A percentile compares a stretch with the other conserved stretches of the same genome.
Conservation (phyloP, 169 alveolate species). For the Plasmodium malariae region DNA sequence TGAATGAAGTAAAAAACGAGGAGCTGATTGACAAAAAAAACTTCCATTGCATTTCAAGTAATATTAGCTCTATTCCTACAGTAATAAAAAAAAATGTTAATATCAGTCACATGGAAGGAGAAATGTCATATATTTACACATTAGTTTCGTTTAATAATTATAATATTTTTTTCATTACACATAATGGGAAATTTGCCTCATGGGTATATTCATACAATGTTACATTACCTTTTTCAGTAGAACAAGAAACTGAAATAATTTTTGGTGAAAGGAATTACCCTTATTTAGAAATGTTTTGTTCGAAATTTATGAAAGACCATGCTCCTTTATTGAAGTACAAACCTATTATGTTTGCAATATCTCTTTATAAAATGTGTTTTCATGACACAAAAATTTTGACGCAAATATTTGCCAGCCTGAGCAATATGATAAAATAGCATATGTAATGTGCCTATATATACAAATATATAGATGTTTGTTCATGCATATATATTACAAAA, state of each 20-base stretch:
- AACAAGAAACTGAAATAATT: slow-evolving; percentile 67
- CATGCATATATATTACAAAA: background rate
- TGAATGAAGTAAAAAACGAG: slow-evolving; percentile 5
- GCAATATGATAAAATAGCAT: slow-evolving; percentile 16
- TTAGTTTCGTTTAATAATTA: slow-evolving; percentile 59
- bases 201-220: slow-evolving; percentile 68
- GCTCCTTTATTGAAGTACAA: slow-evolving; percentile 49
- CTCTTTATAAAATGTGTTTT: slow-evolving; percentile 64
- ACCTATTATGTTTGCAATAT: slow-evolving; percentile 67
- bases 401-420: slow-evolving; percentile 29
- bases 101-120: slow-evolving; percentile 34
- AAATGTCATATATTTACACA: slow-evolving; percentile 38
- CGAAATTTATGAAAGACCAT: slow-evolving; percentile 69
- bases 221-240: slow-evolving; percentile 44
- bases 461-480: background rate
- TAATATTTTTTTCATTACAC: slow-evolving; percentile 58
- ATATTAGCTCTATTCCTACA: slow-evolving; percentile 5
- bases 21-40: background rate
- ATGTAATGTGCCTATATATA: background rate
- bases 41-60: background rate
- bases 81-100: slow-evolving; percentile 23
- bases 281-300: slow-evolving; percentile 59
- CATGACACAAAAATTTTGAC: slow-evolving; percentile 42
- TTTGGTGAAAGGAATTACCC: slow-evolving; percentile 75
- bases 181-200: slow-evolving; percentile 74